phyloP scores from a whole-genome alignment of 2,329 filamentous ascomycete genomes.

The Ceratocystis eucalypticola region DNA sequence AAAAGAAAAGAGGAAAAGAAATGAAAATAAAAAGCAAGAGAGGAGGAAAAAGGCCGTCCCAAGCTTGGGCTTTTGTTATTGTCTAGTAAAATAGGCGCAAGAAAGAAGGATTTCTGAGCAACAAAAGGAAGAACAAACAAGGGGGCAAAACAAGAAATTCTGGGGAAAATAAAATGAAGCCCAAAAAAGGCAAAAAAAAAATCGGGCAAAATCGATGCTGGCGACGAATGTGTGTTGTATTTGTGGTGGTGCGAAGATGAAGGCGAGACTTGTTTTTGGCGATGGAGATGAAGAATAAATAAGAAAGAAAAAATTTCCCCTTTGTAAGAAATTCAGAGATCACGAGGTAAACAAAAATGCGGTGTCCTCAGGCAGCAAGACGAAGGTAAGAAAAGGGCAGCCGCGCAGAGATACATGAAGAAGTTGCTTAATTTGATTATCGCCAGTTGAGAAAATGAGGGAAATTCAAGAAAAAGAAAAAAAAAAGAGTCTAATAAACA shows the following conservation, averaged over 20 bases:
- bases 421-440: not conserved
- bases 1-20: conserved; percentile 1
- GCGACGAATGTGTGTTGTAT: not conserved
- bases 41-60: not conserved
- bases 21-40: conserved; percentile 11
- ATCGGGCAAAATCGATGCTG: conserved; percentile 1
- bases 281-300: not conserved
- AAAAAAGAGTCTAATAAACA: too few relatives aligned
- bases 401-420: not conserved
- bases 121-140: conserved; percentile 4
- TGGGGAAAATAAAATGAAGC: conserved; percentile 6
- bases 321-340: not conserved
- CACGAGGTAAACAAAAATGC: not conserved
- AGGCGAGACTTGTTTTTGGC: not conserved
- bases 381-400: not conserved
- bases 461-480: too few relatives aligned
- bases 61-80: conserved; percentile 11
- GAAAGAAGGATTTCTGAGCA: not conserved
- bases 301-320: not conserved
- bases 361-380: conserved; percentile 5
- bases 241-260: not conserved
- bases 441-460: not conserved
- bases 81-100: conserved; percentile 10
- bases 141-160: conserved; percentile 1
- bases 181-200: conserved; percentile 2